Evolutionary conservation across 805 yeast species (phyloP), one percentile per base, ranked within the genome.

Genomic region (Spathaspora gorwiae): DNA sequence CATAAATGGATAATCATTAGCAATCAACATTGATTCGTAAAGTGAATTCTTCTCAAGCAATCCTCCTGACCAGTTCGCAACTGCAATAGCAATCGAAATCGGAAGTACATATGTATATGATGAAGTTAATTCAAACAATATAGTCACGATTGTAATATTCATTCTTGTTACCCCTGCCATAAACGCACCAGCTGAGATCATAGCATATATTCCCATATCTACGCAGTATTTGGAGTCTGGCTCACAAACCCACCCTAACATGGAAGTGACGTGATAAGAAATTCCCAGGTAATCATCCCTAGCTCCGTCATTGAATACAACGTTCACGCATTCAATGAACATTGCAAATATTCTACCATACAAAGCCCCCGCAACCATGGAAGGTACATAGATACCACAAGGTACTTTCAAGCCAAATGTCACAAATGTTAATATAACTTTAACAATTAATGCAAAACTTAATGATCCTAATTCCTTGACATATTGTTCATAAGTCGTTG

Each of bases 361-460:
- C 27, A 81, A 59, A 2, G 84, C 83, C 0, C 86, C 86, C 19
- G 75, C 67, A 1, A 78, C 80, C 85, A 80, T 80, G 1, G 82
- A 74, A 5, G 86, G 86, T 1, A 81, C 81, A 49, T 80, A 80
- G 11, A 80, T 74, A 5, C 85, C 85, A 38, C 79, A 72, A 1
- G 85, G 85, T 2, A 80, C 62, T 51, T 78, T 80, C 42, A 79
- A 56, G 1, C 85, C 85, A 58, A 78, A 78, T 0, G 84, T 78
- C 11, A 79, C 58, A 24, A 73, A 65, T 6, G 84, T 80, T 29
- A 79, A 59, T 3, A 69, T 45, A 1, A 72, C 49, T 49, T 79
- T 79, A 39, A 75, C 58, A 2, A 67, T 48, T 33, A 79, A 62
- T 3, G 82, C 83, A 49, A 55, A 54, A 0, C 53, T 39, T 11